Evolutionary conservation across 75 land plant genomes (phyloP), one percentile per base, ranked within the genome.

Genomic region (Pinus taeda): DNA sequence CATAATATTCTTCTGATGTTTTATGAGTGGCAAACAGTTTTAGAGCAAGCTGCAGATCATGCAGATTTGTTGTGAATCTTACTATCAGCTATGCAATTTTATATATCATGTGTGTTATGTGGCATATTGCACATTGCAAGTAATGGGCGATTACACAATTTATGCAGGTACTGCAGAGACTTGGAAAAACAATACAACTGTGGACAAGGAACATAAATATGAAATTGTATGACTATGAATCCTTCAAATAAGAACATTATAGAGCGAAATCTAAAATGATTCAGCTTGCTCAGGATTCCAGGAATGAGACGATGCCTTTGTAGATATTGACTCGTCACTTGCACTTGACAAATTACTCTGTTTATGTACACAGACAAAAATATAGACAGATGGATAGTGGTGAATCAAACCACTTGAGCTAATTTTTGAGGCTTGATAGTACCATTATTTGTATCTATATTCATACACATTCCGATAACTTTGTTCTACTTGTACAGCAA

Each of bases 121-220:
- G 84, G 78, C 53, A 75, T 79, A 58, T 89, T 87, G 65, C 93
- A 90, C 62, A 91, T 24, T 13, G 88, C 98, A 81, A 97, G 93
- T 74, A 95, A 83, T 3, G 99, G 99, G 88, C 93, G 99, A 69
- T 98, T 93, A 74, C 98, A 97, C 76, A 97, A 91, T 79, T 95
- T 92, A 30, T 94, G 86, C 82, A 97, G 79, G 83, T 97, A 97
- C 77, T 95, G 98, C 71, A 97, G 81, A 60, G 99, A 98, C 99
- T 94, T 83, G 74, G 81, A 73, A 15, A 76, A 69, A 9, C 55
- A 49, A 49, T 49, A 2, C 39, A 79, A 78, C 36, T 7, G 80
- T 63, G 13, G 62, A 15, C 56, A 73, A 71, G 14, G 57, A 78
- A 15, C 17, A 4, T 57, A 70, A 20, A 77, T 8, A 20, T 74